A percentile compares a stretch with the other conserved stretches of the same genome.
These are phyloP conservation scores for Pyrenochaeta sp. DNA, from an alignment of 2,329 filamentous ascomycete species.

Conservation along the genomic window DNA sequence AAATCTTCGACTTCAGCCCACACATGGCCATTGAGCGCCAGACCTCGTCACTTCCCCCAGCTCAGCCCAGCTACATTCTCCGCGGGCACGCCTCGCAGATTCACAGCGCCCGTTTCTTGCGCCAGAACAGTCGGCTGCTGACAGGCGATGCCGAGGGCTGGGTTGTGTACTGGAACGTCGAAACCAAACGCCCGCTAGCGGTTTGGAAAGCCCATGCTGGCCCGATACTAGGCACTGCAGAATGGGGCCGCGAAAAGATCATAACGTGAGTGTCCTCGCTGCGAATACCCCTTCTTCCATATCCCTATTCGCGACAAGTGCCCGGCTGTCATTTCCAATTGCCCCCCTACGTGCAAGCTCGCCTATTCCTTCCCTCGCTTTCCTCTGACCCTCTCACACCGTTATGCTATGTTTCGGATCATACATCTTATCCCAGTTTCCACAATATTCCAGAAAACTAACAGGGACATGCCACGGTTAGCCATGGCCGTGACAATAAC, in stretches of 20 bases:
- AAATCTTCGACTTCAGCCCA: conserved; percentile 31
- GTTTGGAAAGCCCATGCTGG: conserved; percentile 88
- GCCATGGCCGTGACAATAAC: conserved; percentile 89
- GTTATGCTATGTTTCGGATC: neutral
- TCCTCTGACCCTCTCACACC: neutral
- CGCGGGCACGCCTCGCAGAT: conserved; percentile 85
- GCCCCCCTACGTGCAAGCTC: neutral
- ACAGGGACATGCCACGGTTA: conserved; percentile 49
- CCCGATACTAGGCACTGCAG: conserved; percentile 76
- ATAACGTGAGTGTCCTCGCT: conserved; percentile 73
- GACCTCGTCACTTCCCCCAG: conserved; percentile 53
- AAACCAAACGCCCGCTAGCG: conserved; percentile 79
- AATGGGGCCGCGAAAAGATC: conserved; percentile 75
- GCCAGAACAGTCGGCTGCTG: conserved; percentile 76
- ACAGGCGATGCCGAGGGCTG: conserved; percentile 93
- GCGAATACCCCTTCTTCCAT: neutral
- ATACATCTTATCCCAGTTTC: neutral
- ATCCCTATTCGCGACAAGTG: neutral
- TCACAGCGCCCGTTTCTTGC: conserved; percentile 77
- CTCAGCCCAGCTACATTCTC: conserved; percentile 74
- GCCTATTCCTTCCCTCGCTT: conserved; percentile 2
- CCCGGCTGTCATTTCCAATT: neutral
- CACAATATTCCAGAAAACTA: neutral
- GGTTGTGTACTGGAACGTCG: conserved; percentile 84
- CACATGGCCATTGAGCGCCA: conserved; percentile 41